A percentile compares a stretch with the other conserved stretches of the same genome.
Evolutionary conservation across 2,329 filamentous ascomycete genomes (phyloP).

Genomic region (Lasiodiplodia citricola): DNA sequence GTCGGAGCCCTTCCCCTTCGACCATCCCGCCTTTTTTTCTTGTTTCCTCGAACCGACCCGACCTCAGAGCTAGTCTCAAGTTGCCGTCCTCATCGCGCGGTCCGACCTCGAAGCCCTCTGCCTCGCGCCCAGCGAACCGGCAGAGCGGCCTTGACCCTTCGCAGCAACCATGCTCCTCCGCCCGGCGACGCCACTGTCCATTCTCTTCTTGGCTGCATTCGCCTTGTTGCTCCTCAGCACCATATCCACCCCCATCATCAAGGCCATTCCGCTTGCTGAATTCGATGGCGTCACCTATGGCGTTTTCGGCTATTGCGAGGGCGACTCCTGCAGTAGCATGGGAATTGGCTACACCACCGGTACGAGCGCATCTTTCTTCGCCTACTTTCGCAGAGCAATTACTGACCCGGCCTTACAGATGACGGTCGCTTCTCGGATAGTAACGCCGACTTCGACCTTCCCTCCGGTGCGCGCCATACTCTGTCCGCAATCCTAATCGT

Average conservation of each 20-base stretch:
- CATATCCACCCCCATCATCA: slow-evolving; percentile 89
- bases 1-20: not conserved
- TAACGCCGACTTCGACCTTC: slow-evolving; percentile 63
- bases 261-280: slow-evolving; percentile 79
- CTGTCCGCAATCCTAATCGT: slow-evolving; percentile 91
- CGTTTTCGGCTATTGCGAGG: slow-evolving; percentile 86
- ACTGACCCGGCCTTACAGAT: slow-evolving; percentile 1
- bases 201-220: slow-evolving; percentile 86
- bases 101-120: slow-evolving; percentile 23
- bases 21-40: not conserved
- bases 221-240: slow-evolving; percentile 83
- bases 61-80: not conserved
- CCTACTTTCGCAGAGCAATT: slow-evolving; percentile 5
- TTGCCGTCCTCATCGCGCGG: not conserved
- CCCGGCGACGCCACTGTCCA: slow-evolving; percentile 87
- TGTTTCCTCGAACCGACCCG: slow-evolving; percentile 17
- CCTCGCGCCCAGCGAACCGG: slow-evolving; percentile 23
- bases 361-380: slow-evolving; percentile 46
- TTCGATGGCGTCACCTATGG: slow-evolving; percentile 82
- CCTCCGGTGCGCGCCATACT: slow-evolving; percentile 67
- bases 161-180: slow-evolving; percentile 71
- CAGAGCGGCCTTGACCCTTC: slow-evolving; percentile 20
- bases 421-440: slow-evolving; percentile 56
- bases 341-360: slow-evolving; percentile 85
- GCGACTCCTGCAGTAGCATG: slow-evolving; percentile 69